A percentile compares a stretch with the other conserved stretches of the same genome.
These are phyloP conservation scores for Apiotrichum veenhuisii DNA, from an alignment of 1,284 basidiomycete genomes.

Conservation along the genomic window DNA sequence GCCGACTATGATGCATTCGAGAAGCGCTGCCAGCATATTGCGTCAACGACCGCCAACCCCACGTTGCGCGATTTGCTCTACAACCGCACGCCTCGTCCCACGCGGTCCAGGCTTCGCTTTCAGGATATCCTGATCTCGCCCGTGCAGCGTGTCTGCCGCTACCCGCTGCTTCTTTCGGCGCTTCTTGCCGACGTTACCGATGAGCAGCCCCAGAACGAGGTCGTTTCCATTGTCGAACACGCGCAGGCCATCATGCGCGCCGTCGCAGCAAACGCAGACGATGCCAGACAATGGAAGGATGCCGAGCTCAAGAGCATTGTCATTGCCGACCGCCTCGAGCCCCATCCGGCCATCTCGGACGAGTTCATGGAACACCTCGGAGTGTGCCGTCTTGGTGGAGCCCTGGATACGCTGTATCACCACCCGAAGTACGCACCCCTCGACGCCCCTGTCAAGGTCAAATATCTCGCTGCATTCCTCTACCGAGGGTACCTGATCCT, in stretches of 20 bases:
- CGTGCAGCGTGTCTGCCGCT: conserved; percentile 83
- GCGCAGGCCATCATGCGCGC: conserved; percentile 55
- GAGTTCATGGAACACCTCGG: conserved; percentile 67
- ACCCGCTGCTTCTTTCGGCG: conserved; percentile 78
- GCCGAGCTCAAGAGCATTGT: conserved; percentile 64
- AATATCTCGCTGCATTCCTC: conserved; percentile 82
- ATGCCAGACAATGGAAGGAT: conserved; percentile 57
- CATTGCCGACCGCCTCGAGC: conserved; percentile 63
- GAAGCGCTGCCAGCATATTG: conserved; percentile 60
- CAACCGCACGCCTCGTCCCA: conserved; percentile 24
- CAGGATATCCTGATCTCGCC: conserved; percentile 85
- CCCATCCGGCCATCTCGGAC: conserved; percentile 42
- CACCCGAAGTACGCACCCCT: conserved; percentile 49
- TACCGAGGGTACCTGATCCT: conserved; percentile 81
- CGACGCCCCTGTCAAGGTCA: conserved; percentile 61
- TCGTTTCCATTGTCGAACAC: conserved; percentile 29
- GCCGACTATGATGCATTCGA: conserved; percentile 79
- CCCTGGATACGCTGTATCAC: conserved; percentile 75
- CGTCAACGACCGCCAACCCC: conserved; percentile 47
- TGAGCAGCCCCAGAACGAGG: conserved; percentile 4
- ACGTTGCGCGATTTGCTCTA: conserved; percentile 39
- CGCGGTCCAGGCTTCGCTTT: conserved; percentile 52
- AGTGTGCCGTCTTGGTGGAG: conserved; percentile 69
- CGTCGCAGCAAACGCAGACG: conserved; percentile 58
- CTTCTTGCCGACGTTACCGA: conserved; percentile 52